phyloP scores from a whole-genome alignment of 1,284 basidiomycete species.

The Microbotryum violaceum region DNA sequence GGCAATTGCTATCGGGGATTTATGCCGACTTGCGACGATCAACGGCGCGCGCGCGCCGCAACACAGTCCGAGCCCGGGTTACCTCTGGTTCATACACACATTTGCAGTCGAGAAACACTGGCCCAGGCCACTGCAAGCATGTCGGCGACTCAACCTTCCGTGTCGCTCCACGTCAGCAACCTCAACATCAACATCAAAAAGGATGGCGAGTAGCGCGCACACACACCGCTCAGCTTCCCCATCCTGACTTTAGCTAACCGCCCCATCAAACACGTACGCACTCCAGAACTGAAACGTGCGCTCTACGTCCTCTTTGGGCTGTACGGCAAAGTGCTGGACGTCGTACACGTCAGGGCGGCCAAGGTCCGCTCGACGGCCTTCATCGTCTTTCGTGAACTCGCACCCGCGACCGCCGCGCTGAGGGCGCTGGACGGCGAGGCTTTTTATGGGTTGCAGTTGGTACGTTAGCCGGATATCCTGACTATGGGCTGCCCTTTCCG shows the following conservation, averaged over 20 bases:
- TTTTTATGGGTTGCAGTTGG: conserved; percentile 87
- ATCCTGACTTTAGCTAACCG: not conserved
- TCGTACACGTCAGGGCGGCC: conserved; percentile 79
- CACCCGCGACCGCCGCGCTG: conserved; percentile 81
- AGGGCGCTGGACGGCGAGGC: conserved; percentile 80
- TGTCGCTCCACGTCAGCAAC: conserved; percentile 88
- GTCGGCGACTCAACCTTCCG: conserved; percentile 53
- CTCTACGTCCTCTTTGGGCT: conserved; percentile 85
- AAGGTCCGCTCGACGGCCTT: conserved; percentile 95
- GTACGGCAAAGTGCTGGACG: conserved; percentile 86
- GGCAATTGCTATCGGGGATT: too few relatives aligned
- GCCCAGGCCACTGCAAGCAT: not conserved
- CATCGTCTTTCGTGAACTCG: conserved; percentile 84
- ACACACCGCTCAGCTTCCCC: conserved; percentile 8
- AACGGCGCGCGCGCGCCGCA: too few relatives aligned
- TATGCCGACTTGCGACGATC: too few relatives aligned
- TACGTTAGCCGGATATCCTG: conserved; percentile 44
- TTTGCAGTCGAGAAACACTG: too few relatives aligned
- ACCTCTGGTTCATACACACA: too few relatives aligned
- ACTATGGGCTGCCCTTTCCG: not conserved
- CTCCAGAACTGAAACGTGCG: conserved; percentile 63
- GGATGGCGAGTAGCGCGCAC: conserved; percentile 46
- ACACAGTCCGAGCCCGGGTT: too few relatives aligned
- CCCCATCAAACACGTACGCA: too few relatives aligned
- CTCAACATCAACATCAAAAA: conserved; percentile 92